A percentile compares a stretch with the other conserved stretches of the same genome.
Conservation (phyloP, 1,284 basidiomycete genomes). For the Malassezia brasiliensis region DNA sequence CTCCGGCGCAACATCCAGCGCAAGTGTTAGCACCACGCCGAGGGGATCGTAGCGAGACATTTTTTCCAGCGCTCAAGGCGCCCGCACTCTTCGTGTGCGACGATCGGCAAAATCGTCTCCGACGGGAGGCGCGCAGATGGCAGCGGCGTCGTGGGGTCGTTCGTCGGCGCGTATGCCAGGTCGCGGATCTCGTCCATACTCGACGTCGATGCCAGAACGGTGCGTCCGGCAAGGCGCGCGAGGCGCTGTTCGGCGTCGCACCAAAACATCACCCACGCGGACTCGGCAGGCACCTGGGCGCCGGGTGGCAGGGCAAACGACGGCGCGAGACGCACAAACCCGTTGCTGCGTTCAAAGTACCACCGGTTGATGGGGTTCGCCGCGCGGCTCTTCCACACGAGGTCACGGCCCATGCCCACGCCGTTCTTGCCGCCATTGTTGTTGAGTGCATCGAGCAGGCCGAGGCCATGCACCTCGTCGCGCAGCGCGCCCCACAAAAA, state of each 20-base stretch:
- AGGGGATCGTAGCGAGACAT: slow-evolving; percentile 65
- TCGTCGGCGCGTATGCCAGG: slow-evolving; percentile 13
- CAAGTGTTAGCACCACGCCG: slow-evolving; percentile 55
- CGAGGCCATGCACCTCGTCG: slow-evolving; percentile 94
- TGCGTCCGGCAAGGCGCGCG: slow-evolving; percentile 26
- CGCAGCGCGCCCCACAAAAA: slow-evolving; percentile 98
- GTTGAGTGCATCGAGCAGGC: slow-evolving; percentile 84
- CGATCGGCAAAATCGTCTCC: slow-evolving; percentile 55
- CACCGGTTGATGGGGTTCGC: slow-evolving; percentile 97
- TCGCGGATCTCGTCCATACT: slow-evolving; percentile 17
- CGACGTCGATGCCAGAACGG: background rate
- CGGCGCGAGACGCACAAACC: slow-evolving; percentile 62
- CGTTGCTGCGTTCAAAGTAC: slow-evolving; percentile 94
- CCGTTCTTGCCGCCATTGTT: slow-evolving; percentile 76
- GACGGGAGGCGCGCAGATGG: slow-evolving; percentile 26
- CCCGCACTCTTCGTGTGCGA: slow-evolving; percentile 72
- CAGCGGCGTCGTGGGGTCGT: slow-evolving; percentile 21
- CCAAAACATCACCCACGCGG: slow-evolving; percentile 85
- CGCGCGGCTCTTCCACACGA: slow-evolving; percentile 85
- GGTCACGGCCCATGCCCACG: slow-evolving; percentile 75
- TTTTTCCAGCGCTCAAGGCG: slow-evolving; percentile 66
- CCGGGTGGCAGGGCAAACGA: slow-evolving; percentile 16
- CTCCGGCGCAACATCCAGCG: slow-evolving; percentile 23
- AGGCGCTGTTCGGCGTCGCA: slow-evolving; percentile 80
- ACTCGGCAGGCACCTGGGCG: background rate